phyloP scores from a whole-genome alignment of 169 alveolate species.

The Babesia divergens region DNA sequence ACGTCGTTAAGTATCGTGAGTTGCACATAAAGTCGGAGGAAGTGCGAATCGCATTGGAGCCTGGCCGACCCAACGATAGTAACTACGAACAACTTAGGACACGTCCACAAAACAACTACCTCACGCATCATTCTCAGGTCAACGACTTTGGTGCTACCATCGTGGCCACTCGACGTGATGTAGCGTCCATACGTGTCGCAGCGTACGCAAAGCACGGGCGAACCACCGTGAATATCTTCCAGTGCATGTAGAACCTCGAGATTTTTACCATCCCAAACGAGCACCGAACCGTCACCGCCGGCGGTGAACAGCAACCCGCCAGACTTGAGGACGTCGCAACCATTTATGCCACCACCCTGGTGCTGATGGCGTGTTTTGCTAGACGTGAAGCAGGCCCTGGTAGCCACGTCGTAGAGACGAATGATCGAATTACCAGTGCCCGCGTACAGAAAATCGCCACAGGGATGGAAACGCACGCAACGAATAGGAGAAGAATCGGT shows the following conservation, averaged over 20 bases:
- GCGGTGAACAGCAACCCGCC: constrained; percentile 60
- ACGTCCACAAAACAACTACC: background rate
- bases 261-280: constrained; percentile 73
- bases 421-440: constrained; percentile 68
- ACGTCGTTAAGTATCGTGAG: constrained; percentile 6
- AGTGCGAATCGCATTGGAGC: background rate
- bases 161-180: constrained; percentile 68
- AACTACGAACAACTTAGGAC: background rate
- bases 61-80: background rate
- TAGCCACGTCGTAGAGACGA: constrained; percentile 68
- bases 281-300: constrained; percentile 60
- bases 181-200: constrained; percentile 60
- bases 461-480: constrained; percentile 70
- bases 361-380: constrained; percentile 46
- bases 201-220: constrained; percentile 61
- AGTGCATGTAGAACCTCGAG: constrained; percentile 59
- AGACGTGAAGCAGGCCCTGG: constrained; percentile 65
- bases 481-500: constrained; percentile 44
- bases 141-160: constrained; percentile 69
- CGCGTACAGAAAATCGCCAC: constrained; percentile 75
- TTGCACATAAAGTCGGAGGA: constrained; percentile 24
- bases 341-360: constrained; percentile 64
- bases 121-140: constrained; percentile 69
- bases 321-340: constrained; percentile 43
- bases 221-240: constrained; percentile 59